A percentile compares a stretch with the other conserved stretches of the same genome.
Evolutionary conservation across 1,284 basidiomycete genomes (phyloP).

Genomic region (Thelephora terrestris): DNA sequence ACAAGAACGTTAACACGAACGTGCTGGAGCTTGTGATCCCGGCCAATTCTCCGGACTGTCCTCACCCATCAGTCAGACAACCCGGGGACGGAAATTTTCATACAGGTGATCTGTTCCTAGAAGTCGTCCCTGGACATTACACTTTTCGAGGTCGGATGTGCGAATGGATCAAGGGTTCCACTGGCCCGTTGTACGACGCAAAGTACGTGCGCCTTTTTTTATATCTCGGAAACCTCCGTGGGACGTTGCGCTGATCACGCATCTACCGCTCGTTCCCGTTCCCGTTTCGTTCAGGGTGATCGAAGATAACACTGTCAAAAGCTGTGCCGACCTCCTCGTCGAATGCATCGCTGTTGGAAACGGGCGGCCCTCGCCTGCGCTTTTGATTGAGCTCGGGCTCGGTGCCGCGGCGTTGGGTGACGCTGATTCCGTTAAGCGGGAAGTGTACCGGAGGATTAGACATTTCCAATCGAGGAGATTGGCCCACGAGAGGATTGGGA

Average conservation of each 20-base stretch:
- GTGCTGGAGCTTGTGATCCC: constrained; percentile 58
- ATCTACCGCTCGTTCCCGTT: not conserved
- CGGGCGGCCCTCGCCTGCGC: constrained; percentile 52
- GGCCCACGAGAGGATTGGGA: constrained; percentile 55
- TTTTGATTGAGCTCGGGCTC: constrained; percentile 53
- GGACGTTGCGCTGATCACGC: constrained; percentile 2
- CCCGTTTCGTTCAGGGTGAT: constrained; percentile 37
- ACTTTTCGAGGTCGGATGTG: constrained; percentile 59
- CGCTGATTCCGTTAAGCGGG: constrained; percentile 43
- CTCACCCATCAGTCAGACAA: constrained; percentile 44
- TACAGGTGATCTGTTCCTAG: constrained; percentile 65
- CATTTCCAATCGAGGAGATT: constrained; percentile 56
- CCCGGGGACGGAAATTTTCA: constrained; percentile 53
- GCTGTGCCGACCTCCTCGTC: constrained; percentile 43
- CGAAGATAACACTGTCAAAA: constrained; percentile 53
- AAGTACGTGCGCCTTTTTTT: constrained; percentile 31
- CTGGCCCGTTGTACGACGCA: constrained; percentile 62
- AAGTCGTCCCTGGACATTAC: constrained; percentile 43
- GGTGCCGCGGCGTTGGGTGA: constrained; percentile 29
- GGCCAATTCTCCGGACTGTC: constrained; percentile 55
- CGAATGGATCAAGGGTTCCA: constrained; percentile 73
- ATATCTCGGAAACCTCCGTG: not conserved
- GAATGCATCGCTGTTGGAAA: constrained; percentile 59
- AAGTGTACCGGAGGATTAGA: constrained; percentile 54
- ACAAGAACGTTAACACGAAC: constrained; percentile 39